Percentiles rank a stretch among this genome's conserved stretches.
These are phyloP conservation scores for Fusarium longipes DNA, from an alignment of 2,329 filamentous ascomycete genomes.

Conservation along the genomic window DNA sequence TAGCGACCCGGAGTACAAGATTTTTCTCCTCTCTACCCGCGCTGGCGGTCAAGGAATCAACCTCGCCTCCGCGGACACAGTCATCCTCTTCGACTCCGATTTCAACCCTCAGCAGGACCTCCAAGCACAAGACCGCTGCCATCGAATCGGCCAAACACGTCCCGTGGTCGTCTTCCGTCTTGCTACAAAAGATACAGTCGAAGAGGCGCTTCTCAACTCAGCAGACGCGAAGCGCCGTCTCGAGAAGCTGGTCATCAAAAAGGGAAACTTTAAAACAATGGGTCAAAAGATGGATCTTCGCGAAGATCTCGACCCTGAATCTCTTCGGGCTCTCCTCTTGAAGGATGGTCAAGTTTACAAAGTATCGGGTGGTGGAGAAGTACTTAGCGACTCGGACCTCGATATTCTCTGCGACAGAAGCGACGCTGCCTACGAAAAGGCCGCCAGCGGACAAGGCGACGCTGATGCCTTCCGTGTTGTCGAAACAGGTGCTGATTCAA, in stretches of 20 bases:
- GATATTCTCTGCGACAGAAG: slow-evolving; percentile 81
- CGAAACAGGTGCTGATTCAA: slow-evolving; percentile 74
- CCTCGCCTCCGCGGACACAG: slow-evolving; percentile 88
- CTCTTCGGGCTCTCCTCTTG: slow-evolving; percentile 70
- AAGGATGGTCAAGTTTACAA: slow-evolving; percentile 77
- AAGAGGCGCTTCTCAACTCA: slow-evolving; percentile 85
- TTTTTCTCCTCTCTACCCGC: slow-evolving; percentile 90
- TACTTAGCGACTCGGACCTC: slow-evolving; percentile 82
- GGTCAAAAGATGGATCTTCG: slow-evolving; percentile 67
- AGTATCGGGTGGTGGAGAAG: slow-evolving; percentile 67
- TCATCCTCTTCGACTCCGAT: slow-evolving; percentile 87
- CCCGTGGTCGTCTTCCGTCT: slow-evolving; percentile 95
- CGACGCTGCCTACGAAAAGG: slow-evolving; percentile 72
- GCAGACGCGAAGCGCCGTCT: slow-evolving; percentile 92
- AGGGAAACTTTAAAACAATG: slow-evolving; percentile 83
- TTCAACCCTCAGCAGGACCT: slow-evolving; percentile 98
- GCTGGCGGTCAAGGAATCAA: slow-evolving; percentile 97
- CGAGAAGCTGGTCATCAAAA: slow-evolving; percentile 95
- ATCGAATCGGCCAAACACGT: slow-evolving; percentile 91
- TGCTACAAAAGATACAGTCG: slow-evolving; percentile 91
- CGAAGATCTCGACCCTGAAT: slow-evolving; percentile 69
- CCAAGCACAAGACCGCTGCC: slow-evolving; percentile 94
- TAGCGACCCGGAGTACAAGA: slow-evolving; percentile 68
- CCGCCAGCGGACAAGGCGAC: slow-evolving; percentile 81
- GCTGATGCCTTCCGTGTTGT: slow-evolving; percentile 80